Percentiles rank a stretch among this genome's conserved stretches.
These are phyloP conservation scores for Globisporangium spiculum DNA, from an alignment of 352 stramenopile species.

Conservation along the genomic window DNA sequence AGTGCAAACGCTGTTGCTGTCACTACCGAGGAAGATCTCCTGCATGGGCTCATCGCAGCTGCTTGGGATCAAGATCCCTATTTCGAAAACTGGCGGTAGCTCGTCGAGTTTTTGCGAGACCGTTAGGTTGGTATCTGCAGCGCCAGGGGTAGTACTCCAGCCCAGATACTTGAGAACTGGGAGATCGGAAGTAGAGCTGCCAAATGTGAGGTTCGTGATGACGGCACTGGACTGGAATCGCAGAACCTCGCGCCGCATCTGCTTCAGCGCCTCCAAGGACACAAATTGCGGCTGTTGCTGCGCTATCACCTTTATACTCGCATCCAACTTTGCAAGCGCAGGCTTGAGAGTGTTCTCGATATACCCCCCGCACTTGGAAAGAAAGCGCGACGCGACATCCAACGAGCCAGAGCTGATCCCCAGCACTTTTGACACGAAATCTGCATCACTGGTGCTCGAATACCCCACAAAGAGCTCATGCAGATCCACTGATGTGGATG, in stretches of 20 bases:
- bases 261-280: background rate
- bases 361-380: slow-evolving; percentile 7
- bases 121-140: background rate
- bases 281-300: background rate
- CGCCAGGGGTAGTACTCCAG: background rate
- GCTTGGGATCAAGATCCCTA: slow-evolving; percentile 31
- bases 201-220: background rate
- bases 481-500: background rate
- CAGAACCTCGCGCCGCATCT: slow-evolving; percentile 8
- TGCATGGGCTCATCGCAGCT: slow-evolving; percentile 23
- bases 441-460: background rate
- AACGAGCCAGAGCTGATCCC: slow-evolving; percentile 4
- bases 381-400: slow-evolving; percentile 2
- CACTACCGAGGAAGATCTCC: slow-evolving; percentile 29
- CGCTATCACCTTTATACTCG: background rate
- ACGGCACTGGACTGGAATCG: background rate
- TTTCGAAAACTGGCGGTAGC: slow-evolving; percentile 8
- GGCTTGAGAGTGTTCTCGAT: slow-evolving; percentile 8
- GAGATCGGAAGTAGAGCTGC: background rate
- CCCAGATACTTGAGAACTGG: background rate
- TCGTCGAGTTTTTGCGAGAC: background rate
- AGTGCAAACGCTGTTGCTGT: background rate
- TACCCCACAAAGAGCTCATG: background rate
- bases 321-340: background rate
- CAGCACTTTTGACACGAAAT: slow-evolving; percentile 1